Evolutionary conservation across 805 yeast genomes (phyloP), one percentile per base, ranked within the genome.

Genomic region (Yarrowia yakushimensis): DNA sequence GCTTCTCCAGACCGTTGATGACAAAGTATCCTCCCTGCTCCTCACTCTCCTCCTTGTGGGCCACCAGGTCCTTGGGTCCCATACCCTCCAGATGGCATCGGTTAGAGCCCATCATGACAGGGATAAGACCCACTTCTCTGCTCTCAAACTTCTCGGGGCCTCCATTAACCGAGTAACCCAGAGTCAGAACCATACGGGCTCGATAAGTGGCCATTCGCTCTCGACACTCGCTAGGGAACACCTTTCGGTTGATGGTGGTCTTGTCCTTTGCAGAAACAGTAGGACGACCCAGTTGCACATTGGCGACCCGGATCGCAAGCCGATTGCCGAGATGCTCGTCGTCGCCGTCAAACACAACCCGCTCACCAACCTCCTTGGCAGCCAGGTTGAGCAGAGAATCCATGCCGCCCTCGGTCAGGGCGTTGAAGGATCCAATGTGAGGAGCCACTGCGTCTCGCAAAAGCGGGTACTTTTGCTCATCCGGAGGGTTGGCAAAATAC

Each of bases 11-110:
- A 80, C 99, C 99, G 73, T 93, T 93, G 65, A 93, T 92, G 68
- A 91, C 83, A 75, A 94, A 94, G 75, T 94, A 94, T 39, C 99
- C 99, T 66, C 99, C 99, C 65, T 91, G 78, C 73, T 94, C 99
- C 74, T 94, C 99, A 39, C 90, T 82, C 75, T 94, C 99, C 76
- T 94, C 99, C 72, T 86, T 86, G 64, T 78, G 79, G 22, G 81
- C 76, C 9, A 93, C 96, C 67, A 94, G 78, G 68, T 93, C 87
- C 37, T 82, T 79, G 12, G 99, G 98, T 0, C 96, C 82, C 75
- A 91, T 72, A 63, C 85, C 86, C 70, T 89, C 88, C 65, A 94
- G 79, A 73, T 94, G 97, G 74, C 99, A 94, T 76, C 97, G 82
- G 74, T 92, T 94, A 41, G 96, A 81, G 69, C 86, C 83, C 67